Base-by-base conservation (phyloP, 768 basidiomycete species). In the Leccinum variicolor region DNA sequence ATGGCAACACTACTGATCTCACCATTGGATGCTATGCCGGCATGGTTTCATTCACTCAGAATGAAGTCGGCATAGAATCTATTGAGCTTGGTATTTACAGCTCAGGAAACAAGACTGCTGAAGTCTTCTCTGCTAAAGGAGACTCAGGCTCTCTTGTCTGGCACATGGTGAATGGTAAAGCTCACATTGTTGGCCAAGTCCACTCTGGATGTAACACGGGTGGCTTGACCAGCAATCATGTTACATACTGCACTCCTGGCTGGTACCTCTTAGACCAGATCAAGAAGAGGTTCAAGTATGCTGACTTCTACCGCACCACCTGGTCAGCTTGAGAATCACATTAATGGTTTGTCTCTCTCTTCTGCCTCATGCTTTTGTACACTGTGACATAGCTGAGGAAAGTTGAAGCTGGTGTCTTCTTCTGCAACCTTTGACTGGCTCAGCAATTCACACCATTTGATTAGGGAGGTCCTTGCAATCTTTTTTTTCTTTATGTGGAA, bases 381-480 rank as follows among this genome's bases (percentile, higher is more conserved):
- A n/a, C n/a, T n/a, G n/a, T n/a, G n/a, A n/a, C 36, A 39, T 29
- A 29, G 0, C 29, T 29, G n/a, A n/a, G n/a, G n/a, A n/a, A n/a
- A n/a, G n/a, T n/a, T n/a, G n/a, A n/a, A n/a, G n/a, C n/a, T n/a
- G n/a, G n/a, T n/a, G n/a, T n/a, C n/a, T n/a, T n/a, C n/a, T n/a
- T n/a, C n/a, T n/a, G n/a, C n/a, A n/a, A n/a, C n/a, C n/a, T n/a
- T n/a, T 2, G 87, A 88, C 58, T 92, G 86, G 85, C 90, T 90
- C 0, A 73, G 60, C 19, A 64, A 66, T 47, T 70, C 13, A 28
- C n/a, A 9, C 26, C 31, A 17, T 54, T 49, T 39, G 17, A 2
- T n/a, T 11, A 23, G 39, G 50, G 56, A 25, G 13, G 31, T 45
- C 33, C 8, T 26, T 25, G 19, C n/a, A n/a, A 41, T 34, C 31